Conservation (phyloP, 352 stramenopile genomes). For the Phytophthora cajani region DNA sequence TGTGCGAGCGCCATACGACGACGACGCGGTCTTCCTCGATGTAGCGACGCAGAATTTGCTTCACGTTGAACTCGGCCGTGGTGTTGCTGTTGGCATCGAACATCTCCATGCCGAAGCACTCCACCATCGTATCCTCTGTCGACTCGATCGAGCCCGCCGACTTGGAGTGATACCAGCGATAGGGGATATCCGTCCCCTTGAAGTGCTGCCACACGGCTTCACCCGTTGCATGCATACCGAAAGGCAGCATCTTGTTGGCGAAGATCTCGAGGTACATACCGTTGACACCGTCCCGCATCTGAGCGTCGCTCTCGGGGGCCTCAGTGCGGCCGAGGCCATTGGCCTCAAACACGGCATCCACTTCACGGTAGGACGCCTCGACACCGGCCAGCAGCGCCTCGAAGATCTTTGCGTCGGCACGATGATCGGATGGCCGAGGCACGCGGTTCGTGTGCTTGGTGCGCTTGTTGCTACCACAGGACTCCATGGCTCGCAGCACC, state of each 20-base stretch:
- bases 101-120: constrained; percentile 44
- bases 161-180: constrained; percentile 38
- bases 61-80: constrained; percentile 38
- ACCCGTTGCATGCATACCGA: constrained; percentile 43
- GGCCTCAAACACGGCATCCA: constrained; percentile 36
- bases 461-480: constrained; percentile 39
- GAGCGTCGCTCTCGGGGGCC: constrained; percentile 31
- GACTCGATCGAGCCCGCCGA: constrained; percentile 33
- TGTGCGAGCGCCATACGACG: constrained; percentile 61
- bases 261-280: constrained; percentile 44
- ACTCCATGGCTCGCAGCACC: constrained; percentile 33
- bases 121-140: constrained; percentile 44
- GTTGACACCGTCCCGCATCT: constrained; percentile 37
- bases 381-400: constrained; percentile 35
- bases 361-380: constrained; percentile 36
- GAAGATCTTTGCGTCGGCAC: constrained; percentile 36
- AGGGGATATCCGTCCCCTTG: constrained; percentile 41
- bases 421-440: constrained; percentile 17
- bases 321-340: constrained; percentile 43
- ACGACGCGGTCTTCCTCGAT: constrained; percentile 58
- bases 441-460: constrained; percentile 37
- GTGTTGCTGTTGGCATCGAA: constrained; percentile 41
- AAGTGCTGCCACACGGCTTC: constrained; percentile 50
- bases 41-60: constrained; percentile 40
- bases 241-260: constrained; percentile 48